Base-by-base conservation (phyloP, 78 protist species). In the Dictyostelium capitatum region DNA sequence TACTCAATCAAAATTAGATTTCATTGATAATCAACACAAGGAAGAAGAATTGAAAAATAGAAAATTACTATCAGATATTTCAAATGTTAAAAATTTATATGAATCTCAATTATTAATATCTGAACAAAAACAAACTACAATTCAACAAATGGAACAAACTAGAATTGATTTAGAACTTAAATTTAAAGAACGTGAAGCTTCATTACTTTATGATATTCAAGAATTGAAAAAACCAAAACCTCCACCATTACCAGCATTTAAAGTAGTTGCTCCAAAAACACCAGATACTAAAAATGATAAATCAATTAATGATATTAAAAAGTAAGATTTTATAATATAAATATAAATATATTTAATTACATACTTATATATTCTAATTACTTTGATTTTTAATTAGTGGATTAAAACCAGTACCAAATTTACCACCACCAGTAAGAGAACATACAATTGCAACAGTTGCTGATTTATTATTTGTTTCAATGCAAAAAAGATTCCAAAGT, bases 161-260 rank as follows among this genome's bases (percentile, higher is more conserved):
- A 87, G 56, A 51, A 69, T 77, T 4, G 85, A 50, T 17, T 50
- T 47, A 43, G 93, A 87, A 1, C 3, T 41, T 6, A 20, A 15
- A 20, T 56, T 65, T 30, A 74, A 64, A 50, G 51, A 77, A 12
- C 46, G 84, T 43, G 93, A 87, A 32, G n/a, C 83, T 25, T 28
- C 19, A 6, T 62, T 77, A 15, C 54, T 87, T 17, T 11, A 48
- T 17, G 93, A 87, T 50, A 87, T 87, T 62, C 80, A 87, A 37
- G 93, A 87, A 43, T 25, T 87, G 30, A 87, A 87, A n/a, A 53
- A 50, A 65, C 93, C 93, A 12, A 87, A 87, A 64, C 93, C 93
- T 59, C 93, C 93, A 19, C 93, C 93, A 53, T 20, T 87, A 4
- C 93, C 93, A 62, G 65, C 84, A 0, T 87, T 19, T 37, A 64